Percentiles rank a stretch among this genome's conserved stretches.
phyloP scores from a whole-genome alignment of 805 yeast species.

The Candida montana region DNA sequence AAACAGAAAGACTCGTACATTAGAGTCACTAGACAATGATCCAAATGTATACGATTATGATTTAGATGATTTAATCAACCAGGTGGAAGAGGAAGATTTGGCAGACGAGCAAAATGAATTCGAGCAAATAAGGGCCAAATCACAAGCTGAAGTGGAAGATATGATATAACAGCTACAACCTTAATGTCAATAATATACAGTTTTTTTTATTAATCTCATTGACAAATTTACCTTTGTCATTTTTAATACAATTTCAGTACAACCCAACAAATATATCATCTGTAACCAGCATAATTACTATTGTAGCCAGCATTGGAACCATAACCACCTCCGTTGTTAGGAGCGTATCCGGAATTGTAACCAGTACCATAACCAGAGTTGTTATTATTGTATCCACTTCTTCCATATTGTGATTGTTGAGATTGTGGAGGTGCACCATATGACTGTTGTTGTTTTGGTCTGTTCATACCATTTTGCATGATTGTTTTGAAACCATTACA shows the following conservation, averaged over 20 bases:
- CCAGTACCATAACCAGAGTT: neutral
- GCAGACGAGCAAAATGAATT: slow-evolving; percentile 14
- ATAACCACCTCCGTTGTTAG: neutral
- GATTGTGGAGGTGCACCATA: neutral
- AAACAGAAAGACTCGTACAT: slow-evolving; percentile 16
- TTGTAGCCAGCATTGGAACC: too few relatives aligned
- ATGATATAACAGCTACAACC: slow-evolving; percentile 10
- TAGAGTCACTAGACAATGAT: slow-evolving; percentile 8
- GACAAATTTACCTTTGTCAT: too few relatives aligned
- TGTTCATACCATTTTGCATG: slow-evolving; percentile 25
- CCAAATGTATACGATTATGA: slow-evolving; percentile 25
- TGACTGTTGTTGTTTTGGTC: slow-evolving; percentile 1
- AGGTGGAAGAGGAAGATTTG: slow-evolving; percentile 14
- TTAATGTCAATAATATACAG: slow-evolving; percentile 1
- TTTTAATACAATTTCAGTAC: too few relatives aligned
- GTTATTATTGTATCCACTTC: slow-evolving; percentile 1
- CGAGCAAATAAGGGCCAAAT: slow-evolving; percentile 12
- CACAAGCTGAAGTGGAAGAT: slow-evolving; percentile 17
- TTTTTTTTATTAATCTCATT: neutral
- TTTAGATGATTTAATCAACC: slow-evolving; percentile 22
- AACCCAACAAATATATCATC: neutral
- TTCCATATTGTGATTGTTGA: neutral
- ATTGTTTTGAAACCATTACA: slow-evolving; percentile 92
- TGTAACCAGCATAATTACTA: slow-evolving; percentile 1
- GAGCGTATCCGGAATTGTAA: slow-evolving; percentile 1